Percentiles rank a stretch among this genome's conserved stretches.
Evolutionary conservation across 164 flowering plant genomes (phyloP).

Genomic region (Cinnamomum chago): DNA sequence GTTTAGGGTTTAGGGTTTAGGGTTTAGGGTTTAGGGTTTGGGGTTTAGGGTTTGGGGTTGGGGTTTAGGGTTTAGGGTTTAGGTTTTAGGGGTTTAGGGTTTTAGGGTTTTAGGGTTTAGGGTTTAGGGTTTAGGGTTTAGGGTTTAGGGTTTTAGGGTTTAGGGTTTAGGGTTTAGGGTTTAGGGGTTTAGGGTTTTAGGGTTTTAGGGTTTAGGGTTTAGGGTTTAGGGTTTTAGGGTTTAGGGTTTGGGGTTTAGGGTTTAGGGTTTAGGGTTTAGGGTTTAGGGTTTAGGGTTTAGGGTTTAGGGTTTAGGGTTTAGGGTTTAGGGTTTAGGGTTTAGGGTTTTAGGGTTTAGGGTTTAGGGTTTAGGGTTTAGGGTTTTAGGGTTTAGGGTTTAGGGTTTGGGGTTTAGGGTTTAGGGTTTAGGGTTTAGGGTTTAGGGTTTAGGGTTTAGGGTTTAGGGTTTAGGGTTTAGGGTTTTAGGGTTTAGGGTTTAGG

Average conservation of each 20-base stretch:
- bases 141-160: slow-evolving; percentile 7
- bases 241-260: slow-evolving; percentile 12
- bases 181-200: slow-evolving; percentile 11
- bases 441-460: slow-evolving; percentile 7
- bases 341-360: slow-evolving; percentile 1
- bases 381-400: neutral
- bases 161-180: slow-evolving; percentile 15
- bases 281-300: slow-evolving; percentile 6
- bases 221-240: slow-evolving; percentile 4
- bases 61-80: slow-evolving; percentile 16
- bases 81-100: slow-evolving; percentile 8
- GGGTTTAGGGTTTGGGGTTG: slow-evolving; percentile 13
- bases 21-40: slow-evolving; percentile 11
- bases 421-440: slow-evolving; percentile 3
- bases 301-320: slow-evolving; percentile 3
- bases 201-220: neutral
- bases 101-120: slow-evolving; percentile 1
- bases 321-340: slow-evolving; percentile 2
- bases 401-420: neutral
- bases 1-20: slow-evolving; percentile 8
- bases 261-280: slow-evolving; percentile 12
- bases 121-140: slow-evolving; percentile 3
- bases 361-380: neutral
- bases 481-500: slow-evolving; percentile 8
- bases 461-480: slow-evolving; percentile 6